A percentile compares a stretch with the other conserved stretches of the same genome.
Evolutionary conservation across 139 green algal species (phyloP).

Genomic region (Yamagishiella unicocca): DNA sequence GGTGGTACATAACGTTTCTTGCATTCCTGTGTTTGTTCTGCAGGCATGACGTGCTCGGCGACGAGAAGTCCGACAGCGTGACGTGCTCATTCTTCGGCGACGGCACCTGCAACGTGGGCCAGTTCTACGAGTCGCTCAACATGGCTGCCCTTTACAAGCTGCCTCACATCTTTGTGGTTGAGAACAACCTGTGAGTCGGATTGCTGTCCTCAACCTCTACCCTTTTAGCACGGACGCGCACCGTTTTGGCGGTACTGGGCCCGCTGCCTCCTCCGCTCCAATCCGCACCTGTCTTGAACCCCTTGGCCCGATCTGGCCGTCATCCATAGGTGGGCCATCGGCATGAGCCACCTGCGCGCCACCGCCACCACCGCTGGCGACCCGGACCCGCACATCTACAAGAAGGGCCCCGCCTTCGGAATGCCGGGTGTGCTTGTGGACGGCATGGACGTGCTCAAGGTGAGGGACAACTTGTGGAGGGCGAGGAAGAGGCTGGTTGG

Average conservation of each 20-base stretch:
- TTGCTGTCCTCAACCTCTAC: too few species aligned
- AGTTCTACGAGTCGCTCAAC: conserved; percentile 98
- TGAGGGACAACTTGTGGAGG: conserved; percentile 44
- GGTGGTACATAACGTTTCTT: too few species aligned
- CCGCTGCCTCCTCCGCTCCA: too few species aligned
- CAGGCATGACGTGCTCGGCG: conserved; percentile 81
- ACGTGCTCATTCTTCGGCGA: conserved; percentile 96
- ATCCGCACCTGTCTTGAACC: too few species aligned
- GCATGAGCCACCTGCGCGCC: conserved; percentile 93
- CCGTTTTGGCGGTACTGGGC: too few species aligned
- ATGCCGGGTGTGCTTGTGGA: conserved; percentile 98
- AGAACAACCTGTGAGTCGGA: conserved; percentile 98
- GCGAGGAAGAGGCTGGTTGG: too few species aligned
- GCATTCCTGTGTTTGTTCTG: not conserved
- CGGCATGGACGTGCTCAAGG: conserved; percentile 99
- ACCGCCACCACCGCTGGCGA: conserved; percentile 81
- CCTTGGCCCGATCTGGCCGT: too few species aligned
- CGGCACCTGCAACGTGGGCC: conserved; percentile 97
- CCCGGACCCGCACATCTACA: conserved; percentile 94
- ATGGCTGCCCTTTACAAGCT: conserved; percentile 99
- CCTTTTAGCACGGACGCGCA: too few species aligned
- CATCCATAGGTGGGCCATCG: conserved; percentile 93
- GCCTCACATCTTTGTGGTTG: conserved; percentile 97
- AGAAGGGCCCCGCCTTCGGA: conserved; percentile 97
- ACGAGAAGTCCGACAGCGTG: conserved; percentile 87